Evolutionary conservation across 2,329 filamentous ascomycete genomes (phyloP).

Genomic region (Coccinonectria pachysandricola): DNA sequence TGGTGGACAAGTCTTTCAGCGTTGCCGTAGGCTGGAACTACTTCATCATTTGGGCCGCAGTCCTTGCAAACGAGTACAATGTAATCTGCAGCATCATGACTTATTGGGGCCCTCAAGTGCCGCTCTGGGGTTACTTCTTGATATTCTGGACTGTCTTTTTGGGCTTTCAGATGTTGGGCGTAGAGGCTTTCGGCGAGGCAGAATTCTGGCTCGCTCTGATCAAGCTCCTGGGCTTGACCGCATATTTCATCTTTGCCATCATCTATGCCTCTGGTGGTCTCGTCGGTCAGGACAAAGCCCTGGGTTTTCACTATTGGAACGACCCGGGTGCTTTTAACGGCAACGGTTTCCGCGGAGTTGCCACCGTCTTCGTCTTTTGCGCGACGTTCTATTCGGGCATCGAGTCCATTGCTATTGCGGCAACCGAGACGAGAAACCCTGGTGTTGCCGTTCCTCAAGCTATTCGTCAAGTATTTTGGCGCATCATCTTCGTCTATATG

Average conservation of each 20-base stretch:
- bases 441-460: constrained; percentile 44
- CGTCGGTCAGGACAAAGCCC: constrained; percentile 41
- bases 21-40: constrained; percentile 65
- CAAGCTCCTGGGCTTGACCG: constrained; percentile 59
- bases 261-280: constrained; percentile 61
- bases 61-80: constrained; percentile 63
- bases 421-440: constrained; percentile 50
- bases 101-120: constrained; percentile 53
- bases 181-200: constrained; percentile 66
- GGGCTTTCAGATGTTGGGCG: constrained; percentile 58
- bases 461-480: constrained; percentile 51
- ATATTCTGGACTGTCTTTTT: constrained; percentile 67
- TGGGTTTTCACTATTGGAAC: constrained; percentile 65
- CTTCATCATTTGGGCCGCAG: constrained; percentile 56
- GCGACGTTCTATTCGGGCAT: constrained; percentile 63
- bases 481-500: constrained; percentile 55
- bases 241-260: constrained; percentile 65
- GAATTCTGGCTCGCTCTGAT: constrained; percentile 71
- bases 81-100: constrained; percentile 55
- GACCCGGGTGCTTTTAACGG: constrained; percentile 58
- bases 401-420: constrained; percentile 51
- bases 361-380: constrained; percentile 58
- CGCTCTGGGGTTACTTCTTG: constrained; percentile 57
- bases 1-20: constrained; percentile 60
- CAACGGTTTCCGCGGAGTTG: constrained; percentile 56